phyloP scores from a whole-genome alignment of 2,329 filamentous ascomycete species.

The Lachnellula suecica region DNA sequence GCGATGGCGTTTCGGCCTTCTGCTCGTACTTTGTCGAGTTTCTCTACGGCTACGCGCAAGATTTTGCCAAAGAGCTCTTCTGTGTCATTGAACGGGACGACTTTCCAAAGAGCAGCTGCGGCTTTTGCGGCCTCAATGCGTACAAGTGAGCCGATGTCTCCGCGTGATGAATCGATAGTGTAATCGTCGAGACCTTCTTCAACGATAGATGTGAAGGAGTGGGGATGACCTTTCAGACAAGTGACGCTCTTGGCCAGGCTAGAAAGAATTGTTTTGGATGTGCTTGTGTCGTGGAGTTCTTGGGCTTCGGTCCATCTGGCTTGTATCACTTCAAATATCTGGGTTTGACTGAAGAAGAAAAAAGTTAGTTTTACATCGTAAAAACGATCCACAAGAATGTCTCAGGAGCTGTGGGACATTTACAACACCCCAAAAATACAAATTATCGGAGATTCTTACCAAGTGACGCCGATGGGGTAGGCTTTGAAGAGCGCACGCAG shows the following conservation, averaged over 20 bases:
- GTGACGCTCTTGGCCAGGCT: constrained; percentile 46
- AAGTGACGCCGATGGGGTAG: constrained; percentile 14
- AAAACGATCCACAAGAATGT: too few species aligned
- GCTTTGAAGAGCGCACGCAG: constrained; percentile 46
- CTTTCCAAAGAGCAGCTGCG: constrained; percentile 45
- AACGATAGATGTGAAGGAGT: constrained; percentile 34
- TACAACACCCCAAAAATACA: too few species aligned
- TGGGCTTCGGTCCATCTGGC: constrained; percentile 50
- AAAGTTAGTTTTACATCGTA: too few species aligned
- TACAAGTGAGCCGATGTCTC: constrained; percentile 86
- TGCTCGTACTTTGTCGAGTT: constrained; percentile 80
- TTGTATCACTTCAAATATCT: constrained; percentile 42
- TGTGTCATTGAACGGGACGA: not conserved
- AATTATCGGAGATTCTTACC: too few species aligned
- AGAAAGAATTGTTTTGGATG: constrained; percentile 53
- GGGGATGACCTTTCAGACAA: too few species aligned
- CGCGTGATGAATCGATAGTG: constrained; percentile 81
- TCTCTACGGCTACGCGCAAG: constrained; percentile 78
- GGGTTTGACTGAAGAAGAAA: not conserved
- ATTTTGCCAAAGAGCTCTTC: constrained; percentile 26
- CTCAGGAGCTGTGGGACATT: too few species aligned
- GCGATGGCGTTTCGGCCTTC: constrained; percentile 54
- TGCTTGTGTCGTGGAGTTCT: constrained; percentile 46
- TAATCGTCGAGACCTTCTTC: constrained; percentile 77
- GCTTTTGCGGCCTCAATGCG: constrained; percentile 75